Base-by-base conservation (phyloP, 371 early-diverging fungal genomes). In the Dinochytrium kinnereticum region DNA sequence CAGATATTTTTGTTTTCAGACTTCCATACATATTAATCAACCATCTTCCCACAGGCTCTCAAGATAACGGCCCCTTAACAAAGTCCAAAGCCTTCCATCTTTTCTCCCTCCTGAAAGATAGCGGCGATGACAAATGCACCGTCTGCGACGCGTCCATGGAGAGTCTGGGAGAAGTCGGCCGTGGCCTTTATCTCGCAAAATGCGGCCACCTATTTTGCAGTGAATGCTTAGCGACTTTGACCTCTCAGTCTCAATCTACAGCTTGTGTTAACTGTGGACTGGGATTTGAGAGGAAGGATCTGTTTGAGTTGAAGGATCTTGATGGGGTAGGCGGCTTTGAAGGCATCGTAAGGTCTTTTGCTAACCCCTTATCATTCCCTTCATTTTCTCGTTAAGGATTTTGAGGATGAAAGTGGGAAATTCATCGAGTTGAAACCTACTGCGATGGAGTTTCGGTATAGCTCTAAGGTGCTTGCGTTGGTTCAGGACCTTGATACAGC, bases 401-500 rank as follows among this genome's bases (percentile, higher is more conserved):
- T n/a, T n/a, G n/a, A n/a, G n/a, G n/a, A n/a, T n/a, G n/a, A n/a
- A n/a, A n/a, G n/a, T n/a, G n/a, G n/a, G n/a, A n/a, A n/a, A n/a
- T n/a, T n/a, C n/a, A n/a, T n/a, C n/a, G n/a, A n/a, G n/a, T n/a
- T n/a, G n/a, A n/a, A n/a, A n/a, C n/a, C n/a, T n/a, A n/a, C n/a
- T n/a, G 57, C 64, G 38, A 21, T 21, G 2, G 44, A 44, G 5
- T n/a, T 38, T 10, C 51, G 57, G 10, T 69, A 73, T 31, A 77
- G 78, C 17, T 88, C 92, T 30, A 94, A 92, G 70, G 82, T 92
- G 39, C 81, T 83, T 28, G 90, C 91, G 0, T 73, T 92, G 49
- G 70, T 92, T 50, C 64, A 68, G 17, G 78, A 81, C 71, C 69
- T 84, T 30, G 44, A 69, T 3, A 33, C 34, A 0, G 78, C 77